A percentile compares a stretch with the other conserved stretches of the same genome.
Evolutionary conservation across 148 eudicot genomes (phyloP).

Genomic region (Cornus kousa): DNA sequence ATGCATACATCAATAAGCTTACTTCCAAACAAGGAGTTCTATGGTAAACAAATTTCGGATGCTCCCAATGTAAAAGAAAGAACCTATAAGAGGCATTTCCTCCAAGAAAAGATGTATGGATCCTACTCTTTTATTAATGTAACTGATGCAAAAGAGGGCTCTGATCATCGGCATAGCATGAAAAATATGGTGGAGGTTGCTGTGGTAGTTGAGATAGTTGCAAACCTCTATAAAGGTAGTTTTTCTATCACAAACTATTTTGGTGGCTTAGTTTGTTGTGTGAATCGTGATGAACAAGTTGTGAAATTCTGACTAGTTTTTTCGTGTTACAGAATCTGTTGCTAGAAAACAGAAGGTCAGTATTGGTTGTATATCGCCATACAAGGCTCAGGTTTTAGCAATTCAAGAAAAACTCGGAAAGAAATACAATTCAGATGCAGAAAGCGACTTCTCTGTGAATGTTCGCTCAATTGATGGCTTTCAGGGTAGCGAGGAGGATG

Average conservation of each 20-base stretch:
- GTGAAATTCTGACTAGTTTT: not conserved
- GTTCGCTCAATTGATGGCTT: constrained; percentile 76
- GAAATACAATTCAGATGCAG: constrained; percentile 27
- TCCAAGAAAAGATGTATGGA: constrained; percentile 32
- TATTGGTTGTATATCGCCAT: constrained; percentile 60
- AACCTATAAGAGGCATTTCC: constrained; percentile 27
- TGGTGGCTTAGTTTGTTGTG: not conserved
- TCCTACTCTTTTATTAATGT: constrained; percentile 50
- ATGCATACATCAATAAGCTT: constrained; percentile 62
- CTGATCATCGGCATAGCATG: constrained; percentile 28
- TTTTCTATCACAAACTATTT: not conserved
- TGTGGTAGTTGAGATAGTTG: constrained; percentile 35
- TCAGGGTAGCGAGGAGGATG: constrained; percentile 79
- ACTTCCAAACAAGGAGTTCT: constrained; percentile 51
- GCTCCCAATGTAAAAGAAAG: constrained; percentile 29
- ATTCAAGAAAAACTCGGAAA: constrained; percentile 35
- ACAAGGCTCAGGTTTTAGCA: constrained; percentile 55
- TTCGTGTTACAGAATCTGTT: constrained; percentile 19
- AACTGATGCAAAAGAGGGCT: constrained; percentile 27
- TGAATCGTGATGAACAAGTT: not conserved
- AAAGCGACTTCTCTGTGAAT: constrained; percentile 47
- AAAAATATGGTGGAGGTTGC: constrained; percentile 48
- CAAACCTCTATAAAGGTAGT: constrained; percentile 39
- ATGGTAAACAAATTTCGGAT: constrained; percentile 30
- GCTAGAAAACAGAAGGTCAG: constrained; percentile 32